phyloP scores from a whole-genome alignment of 768 basidiomycete species.

The Mycena capillaripes region DNA sequence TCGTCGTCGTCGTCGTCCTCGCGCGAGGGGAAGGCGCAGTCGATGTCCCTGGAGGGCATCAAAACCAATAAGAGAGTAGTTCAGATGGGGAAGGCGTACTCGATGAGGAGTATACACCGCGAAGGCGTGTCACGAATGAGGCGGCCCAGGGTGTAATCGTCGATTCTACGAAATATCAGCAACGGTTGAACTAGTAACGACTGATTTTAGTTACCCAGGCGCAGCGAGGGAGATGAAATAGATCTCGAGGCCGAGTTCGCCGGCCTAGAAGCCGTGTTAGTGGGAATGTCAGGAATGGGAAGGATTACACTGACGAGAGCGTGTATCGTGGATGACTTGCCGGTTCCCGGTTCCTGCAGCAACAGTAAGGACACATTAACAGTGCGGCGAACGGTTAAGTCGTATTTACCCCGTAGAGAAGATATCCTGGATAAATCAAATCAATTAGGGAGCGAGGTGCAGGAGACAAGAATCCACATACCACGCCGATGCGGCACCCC shows the following conservation, averaged over 20 bases:
- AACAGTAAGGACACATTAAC: neutral
- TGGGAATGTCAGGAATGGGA: neutral
- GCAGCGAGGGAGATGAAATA: constrained; percentile 53
- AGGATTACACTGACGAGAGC: constrained; percentile 34
- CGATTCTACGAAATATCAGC: constrained; percentile 40
- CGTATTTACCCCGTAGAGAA: constrained; percentile 29
- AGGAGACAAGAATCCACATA: constrained; percentile 33
- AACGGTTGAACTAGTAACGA: constrained; percentile 17
- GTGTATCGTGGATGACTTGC: constrained; percentile 42
- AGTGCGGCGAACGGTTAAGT: neutral
- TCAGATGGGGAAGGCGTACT: constrained; percentile 38
- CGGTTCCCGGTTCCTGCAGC: constrained; percentile 31
- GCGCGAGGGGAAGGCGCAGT: constrained; percentile 42
- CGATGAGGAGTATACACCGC: constrained; percentile 35
- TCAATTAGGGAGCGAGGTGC: neutral
- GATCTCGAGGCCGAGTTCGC: constrained; percentile 73
- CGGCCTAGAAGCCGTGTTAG: constrained; percentile 50
- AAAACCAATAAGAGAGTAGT: no score
- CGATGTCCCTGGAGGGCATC: constrained; percentile 44
- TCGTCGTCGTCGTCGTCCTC: constrained; percentile 41
- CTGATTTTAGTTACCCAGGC: constrained; percentile 32
- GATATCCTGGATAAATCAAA: constrained; percentile 20
- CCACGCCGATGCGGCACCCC: constrained; percentile 51
- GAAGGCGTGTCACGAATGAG: constrained; percentile 43
- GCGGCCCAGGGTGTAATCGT: constrained; percentile 45